Evolutionary conservation across 2,329 filamentous ascomycete species (phyloP), one percentile per base, ranked within the genome.

Genomic region (Exophiala viscosa): DNA sequence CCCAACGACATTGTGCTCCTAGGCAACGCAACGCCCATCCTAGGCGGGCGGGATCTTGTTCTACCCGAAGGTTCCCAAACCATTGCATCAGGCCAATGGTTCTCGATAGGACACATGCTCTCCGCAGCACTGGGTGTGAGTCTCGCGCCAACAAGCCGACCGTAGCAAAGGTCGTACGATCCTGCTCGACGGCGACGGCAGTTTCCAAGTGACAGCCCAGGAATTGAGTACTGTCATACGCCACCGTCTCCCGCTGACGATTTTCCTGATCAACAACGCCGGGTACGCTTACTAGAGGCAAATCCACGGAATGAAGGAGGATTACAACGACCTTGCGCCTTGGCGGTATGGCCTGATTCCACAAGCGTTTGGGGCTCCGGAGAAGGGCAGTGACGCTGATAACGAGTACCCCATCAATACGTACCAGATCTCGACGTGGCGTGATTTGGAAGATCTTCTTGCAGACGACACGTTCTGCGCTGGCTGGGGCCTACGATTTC

Each of bases 261-360:
- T 95, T 57, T 92, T 95, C 67, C 78, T 93, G 57, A 86, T 95
- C 61, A 90, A 87, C 77, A 95, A 95, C 67, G 83, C 91, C 36
- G 90, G 90, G 9, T 95, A 88, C 72, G 93, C 90, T 8, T 93
- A 95, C 67, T 90, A 96, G 72, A 83, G 90, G 28, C 87, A 83
- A 68, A 95, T 95, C 64, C 90, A 95, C 69, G 89, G 89, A 48
- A 86, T 86, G 83, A 76, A 90, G 7, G 87, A 82, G 31, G 68
- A 66, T 20, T 95, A 95, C 75, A 95, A 96, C 66, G 88, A 95
- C 65, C 84, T 95, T 51, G 77, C 81, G 53, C 69, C 75, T 9
- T 95, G 90, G 90, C 77, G 85, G 45, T 87, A 85, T 75, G 83
- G 82, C 67, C 81, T 83, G 15, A 70, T 90, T 0, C 79, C 87